Percentiles rank a stretch among this genome's conserved stretches.
These are phyloP conservation scores for Fusarium nurragi DNA, from an alignment of 2,329 filamentous ascomycete genomes.

Conservation along the genomic window DNA sequence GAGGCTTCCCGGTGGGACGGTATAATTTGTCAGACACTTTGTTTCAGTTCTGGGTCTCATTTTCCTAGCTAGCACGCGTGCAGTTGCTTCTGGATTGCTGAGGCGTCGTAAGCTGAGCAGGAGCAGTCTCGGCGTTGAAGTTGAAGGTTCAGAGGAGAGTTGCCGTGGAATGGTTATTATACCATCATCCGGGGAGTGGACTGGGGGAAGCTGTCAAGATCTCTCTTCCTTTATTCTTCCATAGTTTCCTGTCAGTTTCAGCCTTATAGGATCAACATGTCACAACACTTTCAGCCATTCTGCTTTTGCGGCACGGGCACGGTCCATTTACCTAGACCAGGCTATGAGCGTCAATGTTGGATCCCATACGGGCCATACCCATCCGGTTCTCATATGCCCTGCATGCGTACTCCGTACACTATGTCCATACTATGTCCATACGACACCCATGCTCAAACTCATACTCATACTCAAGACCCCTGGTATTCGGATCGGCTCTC, in stretches of 20 bases:
- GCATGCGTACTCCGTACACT: background rate
- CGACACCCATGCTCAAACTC: background rate
- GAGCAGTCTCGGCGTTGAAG: background rate
- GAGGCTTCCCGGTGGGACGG: constrained; percentile 15
- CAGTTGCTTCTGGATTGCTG: background rate
- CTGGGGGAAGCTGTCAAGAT: background rate
- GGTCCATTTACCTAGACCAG: constrained; percentile 13
- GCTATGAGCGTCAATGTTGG: background rate
- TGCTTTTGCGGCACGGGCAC: constrained; percentile 15
- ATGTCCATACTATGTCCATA: background rate
- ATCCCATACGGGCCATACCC: background rate
- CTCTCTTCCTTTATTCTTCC: background rate
- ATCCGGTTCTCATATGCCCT: too few species aligned
- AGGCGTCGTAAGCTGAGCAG: constrained; percentile 15
- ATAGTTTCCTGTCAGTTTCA: constrained; percentile 6
- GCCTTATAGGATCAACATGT: constrained; percentile 20
- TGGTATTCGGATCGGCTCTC: constrained; percentile 18
- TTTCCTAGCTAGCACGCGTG: background rate
- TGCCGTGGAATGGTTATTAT: background rate
- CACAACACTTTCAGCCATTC: background rate
- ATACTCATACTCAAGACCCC: constrained; percentile 1
- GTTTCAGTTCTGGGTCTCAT: constrained; percentile 8
- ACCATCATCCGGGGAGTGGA: background rate
- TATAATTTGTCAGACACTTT: constrained; percentile 7
- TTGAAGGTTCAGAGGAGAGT: background rate